Percentiles rank a stretch among this genome's conserved stretches.
Conservation (phyloP, 176 grass and related monocot species). For the Tuctoria greenei region DNA sequence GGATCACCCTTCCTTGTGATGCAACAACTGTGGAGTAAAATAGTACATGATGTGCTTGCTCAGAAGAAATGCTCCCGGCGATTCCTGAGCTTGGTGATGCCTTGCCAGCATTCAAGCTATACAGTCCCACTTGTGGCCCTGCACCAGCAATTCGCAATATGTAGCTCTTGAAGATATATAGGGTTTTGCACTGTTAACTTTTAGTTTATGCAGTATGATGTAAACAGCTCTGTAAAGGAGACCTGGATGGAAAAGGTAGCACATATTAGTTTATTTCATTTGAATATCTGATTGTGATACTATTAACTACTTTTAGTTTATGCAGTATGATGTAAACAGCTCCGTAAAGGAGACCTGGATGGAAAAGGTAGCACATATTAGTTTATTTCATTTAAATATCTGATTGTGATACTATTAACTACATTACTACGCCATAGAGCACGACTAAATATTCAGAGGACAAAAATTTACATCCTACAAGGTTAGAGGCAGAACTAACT, state of each 20-base stretch:
- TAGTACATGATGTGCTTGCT: slow-evolving; percentile 45
- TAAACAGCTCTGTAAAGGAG: slow-evolving; percentile 10
- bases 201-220: background rate
- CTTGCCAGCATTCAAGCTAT: slow-evolving; percentile 20
- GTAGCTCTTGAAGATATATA: slow-evolving; percentile 11
- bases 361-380: too few relatives aligned
- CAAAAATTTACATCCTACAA: slow-evolving; percentile 17
- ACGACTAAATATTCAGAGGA: background rate
- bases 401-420: background rate
- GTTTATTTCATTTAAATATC: slow-evolving; percentile 8
- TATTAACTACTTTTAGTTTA: too few relatives aligned
- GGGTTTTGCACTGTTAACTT: background rate
- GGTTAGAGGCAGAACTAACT: background rate
- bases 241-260: slow-evolving; percentile 8
- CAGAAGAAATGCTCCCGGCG: slow-evolving; percentile 22
- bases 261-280: too few relatives aligned
- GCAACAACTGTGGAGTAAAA: slow-evolving; percentile 42
- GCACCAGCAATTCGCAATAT: slow-evolving; percentile 30
- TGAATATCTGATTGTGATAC: too few relatives aligned
- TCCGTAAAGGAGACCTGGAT: too few relatives aligned
- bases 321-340: background rate
- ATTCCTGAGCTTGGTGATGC: slow-evolving; percentile 44
- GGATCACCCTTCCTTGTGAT: slow-evolving; percentile 59
- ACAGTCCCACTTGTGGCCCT: background rate
- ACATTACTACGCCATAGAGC: background rate